Evolutionary conservation across 2,329 filamentous ascomycete genomes (phyloP).

Genomic region (Rutstroemia sp.): DNA sequence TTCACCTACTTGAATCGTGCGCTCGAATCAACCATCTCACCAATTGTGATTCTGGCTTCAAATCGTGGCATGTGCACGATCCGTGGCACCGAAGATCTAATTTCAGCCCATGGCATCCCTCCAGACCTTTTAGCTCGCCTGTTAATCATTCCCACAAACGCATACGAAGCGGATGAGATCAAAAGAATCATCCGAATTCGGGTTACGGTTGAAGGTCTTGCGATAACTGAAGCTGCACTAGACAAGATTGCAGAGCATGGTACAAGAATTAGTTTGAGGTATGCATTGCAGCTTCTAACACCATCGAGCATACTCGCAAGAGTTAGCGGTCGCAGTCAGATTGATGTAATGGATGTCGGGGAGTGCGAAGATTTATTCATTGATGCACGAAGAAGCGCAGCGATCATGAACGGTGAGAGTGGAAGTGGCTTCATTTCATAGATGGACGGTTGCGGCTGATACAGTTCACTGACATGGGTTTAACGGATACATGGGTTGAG

Average conservation of each 20-base stretch:
- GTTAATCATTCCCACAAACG: constrained; percentile 90
- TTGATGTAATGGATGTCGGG: constrained; percentile 68
- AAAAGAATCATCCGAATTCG: constrained; percentile 84
- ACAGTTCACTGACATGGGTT: constrained; percentile 1
- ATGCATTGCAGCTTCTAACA: constrained; percentile 78
- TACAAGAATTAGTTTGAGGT: constrained; percentile 81
- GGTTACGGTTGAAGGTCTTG: constrained; percentile 71
- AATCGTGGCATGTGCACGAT: constrained; percentile 94
- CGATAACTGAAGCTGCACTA: constrained; percentile 73
- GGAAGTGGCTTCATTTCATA: constrained; percentile 48
- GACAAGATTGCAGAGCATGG: constrained; percentile 83
- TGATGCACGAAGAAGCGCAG: constrained; percentile 71
- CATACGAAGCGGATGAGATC: constrained; percentile 84
- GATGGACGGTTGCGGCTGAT: constrained; percentile 9
- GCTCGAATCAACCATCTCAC: constrained; percentile 89
- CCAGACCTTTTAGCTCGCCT: constrained; percentile 88
- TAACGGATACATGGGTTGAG: constrained; percentile 2
- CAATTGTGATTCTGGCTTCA: constrained; percentile 94
- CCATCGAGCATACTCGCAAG: constrained; percentile 71
- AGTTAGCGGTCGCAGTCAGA: constrained; percentile 69
- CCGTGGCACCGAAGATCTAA: constrained; percentile 73
- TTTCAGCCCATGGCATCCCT: constrained; percentile 87
- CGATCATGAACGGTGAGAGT: constrained; percentile 56
- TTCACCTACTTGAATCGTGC: constrained; percentile 98
- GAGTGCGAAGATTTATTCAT: constrained; percentile 82